phyloP scores from a whole-genome alignment of 2,329 filamentous ascomycete genomes.

The Penicillium sp. region DNA sequence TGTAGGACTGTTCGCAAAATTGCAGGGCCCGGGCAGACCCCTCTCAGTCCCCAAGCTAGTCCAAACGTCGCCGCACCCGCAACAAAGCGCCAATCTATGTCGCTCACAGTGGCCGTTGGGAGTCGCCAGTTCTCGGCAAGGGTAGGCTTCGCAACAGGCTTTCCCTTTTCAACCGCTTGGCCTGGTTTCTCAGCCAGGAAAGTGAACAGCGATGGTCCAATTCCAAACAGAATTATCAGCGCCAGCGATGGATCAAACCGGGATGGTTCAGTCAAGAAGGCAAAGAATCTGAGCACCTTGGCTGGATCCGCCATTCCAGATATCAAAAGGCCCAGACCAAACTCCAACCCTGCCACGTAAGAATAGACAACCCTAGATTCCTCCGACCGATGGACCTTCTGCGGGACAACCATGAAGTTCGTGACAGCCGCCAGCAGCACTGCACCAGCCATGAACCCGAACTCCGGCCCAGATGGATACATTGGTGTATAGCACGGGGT shows the following conservation, averaged over 20 bases:
- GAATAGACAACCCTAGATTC: conserved; percentile 40
- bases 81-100: conserved; percentile 52
- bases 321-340: conserved; percentile 53
- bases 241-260: conserved; percentile 54
- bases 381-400: conserved; percentile 29
- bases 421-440: conserved; percentile 32
- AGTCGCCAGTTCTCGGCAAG: conserved; percentile 46
- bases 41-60: conserved; percentile 52
- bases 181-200: conserved; percentile 35
- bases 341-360: conserved; percentile 51
- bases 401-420: conserved; percentile 38
- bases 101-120: conserved; percentile 46
- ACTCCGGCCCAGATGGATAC: conserved; percentile 42
- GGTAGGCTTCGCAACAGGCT: conserved; percentile 36
- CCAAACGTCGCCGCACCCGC: conserved; percentile 51
- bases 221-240: conserved; percentile 51
- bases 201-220: conserved; percentile 47
- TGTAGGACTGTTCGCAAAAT: conserved; percentile 49
- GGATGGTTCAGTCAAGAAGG: conserved; percentile 43
- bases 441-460: conserved; percentile 37
- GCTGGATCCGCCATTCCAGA: conserved; percentile 53
- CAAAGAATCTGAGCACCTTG: conserved; percentile 54
- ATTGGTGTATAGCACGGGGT: conserved; percentile 49
- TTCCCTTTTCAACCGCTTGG: conserved; percentile 25
- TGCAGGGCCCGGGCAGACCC: conserved; percentile 55